Evolutionary conservation across 116 monocot genomes (phyloP).

Genomic region (Dioscorea cayenensis): DNA sequence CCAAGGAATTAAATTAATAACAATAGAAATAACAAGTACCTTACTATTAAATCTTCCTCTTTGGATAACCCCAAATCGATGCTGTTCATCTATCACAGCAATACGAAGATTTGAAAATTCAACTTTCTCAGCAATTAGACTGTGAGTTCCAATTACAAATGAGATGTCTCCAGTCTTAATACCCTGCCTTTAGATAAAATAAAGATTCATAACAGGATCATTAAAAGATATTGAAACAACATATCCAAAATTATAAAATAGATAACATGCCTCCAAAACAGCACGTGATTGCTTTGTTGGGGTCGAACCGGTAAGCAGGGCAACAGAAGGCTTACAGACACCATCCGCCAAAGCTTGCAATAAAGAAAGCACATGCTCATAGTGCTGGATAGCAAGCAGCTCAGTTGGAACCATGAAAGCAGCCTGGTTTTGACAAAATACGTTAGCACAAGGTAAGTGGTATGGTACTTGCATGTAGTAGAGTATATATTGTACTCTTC

Average conservation of each 20-base stretch:
- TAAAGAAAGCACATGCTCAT: conserved; percentile 61
- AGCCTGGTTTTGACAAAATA: conserved; percentile 26
- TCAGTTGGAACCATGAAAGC: conserved; percentile 99
- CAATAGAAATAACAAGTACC: conserved; percentile 25
- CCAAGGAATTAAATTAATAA: not conserved
- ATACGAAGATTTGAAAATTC: conserved; percentile 83
- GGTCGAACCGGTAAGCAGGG: conserved; percentile 89
- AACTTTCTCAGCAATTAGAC: conserved; percentile 81
- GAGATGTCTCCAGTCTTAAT: conserved; percentile 67
- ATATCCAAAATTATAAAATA: not conserved
- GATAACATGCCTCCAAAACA: conserved; percentile 45
- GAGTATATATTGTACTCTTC: not conserved
- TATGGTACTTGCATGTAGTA: no score
- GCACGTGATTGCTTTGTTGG: conserved; percentile 50
- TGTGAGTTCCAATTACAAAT: conserved; percentile 97
- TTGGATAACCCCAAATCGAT: conserved; percentile 98
- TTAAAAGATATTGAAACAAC: not conserved
- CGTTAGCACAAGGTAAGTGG: not conserved
- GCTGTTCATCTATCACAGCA: conserved; percentile 94
- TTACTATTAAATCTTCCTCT: conserved; percentile 94
- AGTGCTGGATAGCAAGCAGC: conserved; percentile 84
- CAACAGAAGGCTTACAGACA: conserved; percentile 58
- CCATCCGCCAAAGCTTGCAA: conserved; percentile 43
- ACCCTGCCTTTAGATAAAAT: conserved; percentile 39
- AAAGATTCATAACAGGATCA: conserved; percentile 6